phyloP scores from a whole-genome alignment of 1,284 basidiomycete genomes.

The Volvariella volvacea region DNA sequence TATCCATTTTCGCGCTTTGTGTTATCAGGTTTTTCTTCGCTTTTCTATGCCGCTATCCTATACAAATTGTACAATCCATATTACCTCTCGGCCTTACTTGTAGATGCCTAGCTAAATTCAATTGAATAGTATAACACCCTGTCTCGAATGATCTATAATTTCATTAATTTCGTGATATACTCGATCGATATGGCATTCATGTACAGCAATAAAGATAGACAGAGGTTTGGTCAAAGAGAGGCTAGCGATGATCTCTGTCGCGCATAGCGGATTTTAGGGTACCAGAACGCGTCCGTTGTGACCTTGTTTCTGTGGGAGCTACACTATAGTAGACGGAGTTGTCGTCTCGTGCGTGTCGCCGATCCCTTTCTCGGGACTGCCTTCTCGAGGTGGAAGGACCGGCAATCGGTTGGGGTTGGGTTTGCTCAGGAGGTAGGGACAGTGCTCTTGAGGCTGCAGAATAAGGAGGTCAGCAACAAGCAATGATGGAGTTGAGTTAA shows the following conservation, averaged over 20 bases:
- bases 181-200: no score
- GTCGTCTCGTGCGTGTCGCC: slow-evolving; percentile 3
- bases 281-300: slow-evolving; percentile 3
- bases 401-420: neutral
- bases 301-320: no score
- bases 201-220: neutral
- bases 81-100: slow-evolving; percentile 4
- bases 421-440: neutral
- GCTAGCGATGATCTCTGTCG: slow-evolving; percentile 2
- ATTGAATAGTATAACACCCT: no score
- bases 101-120: slow-evolving; percentile 1
- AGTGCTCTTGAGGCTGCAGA: slow-evolving; percentile 1
- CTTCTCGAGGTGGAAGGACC: neutral
- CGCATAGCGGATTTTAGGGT: slow-evolving; percentile 9
- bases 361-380: slow-evolving; percentile 1
- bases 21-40: slow-evolving; percentile 11
- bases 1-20: slow-evolving; percentile 8
- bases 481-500: slow-evolving; percentile 5
- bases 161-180: neutral
- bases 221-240: neutral
- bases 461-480: neutral
- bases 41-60: slow-evolving; percentile 9
- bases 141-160: neutral
- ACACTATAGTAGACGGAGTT: no score
- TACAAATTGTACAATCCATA: slow-evolving; percentile 5